Conservation (phyloP, 1,284 basidiomycete species). For the Microbotryum scabiosae region DNA sequence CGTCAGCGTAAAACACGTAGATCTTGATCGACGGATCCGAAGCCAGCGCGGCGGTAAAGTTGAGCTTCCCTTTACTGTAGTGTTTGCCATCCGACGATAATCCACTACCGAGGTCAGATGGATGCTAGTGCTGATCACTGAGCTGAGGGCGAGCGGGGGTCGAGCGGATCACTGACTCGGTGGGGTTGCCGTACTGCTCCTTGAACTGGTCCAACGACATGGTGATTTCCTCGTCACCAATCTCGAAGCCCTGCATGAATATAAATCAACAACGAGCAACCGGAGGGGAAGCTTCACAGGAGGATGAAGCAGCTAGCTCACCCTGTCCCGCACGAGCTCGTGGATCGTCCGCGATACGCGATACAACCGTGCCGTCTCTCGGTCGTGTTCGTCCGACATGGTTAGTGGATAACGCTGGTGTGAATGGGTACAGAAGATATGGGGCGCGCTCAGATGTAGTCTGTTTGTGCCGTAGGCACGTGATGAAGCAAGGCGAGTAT, state of each 20-base stretch:
- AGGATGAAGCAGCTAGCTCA: constrained; percentile 35
- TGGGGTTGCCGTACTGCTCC: constrained; percentile 48
- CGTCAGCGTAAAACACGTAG: constrained; percentile 88
- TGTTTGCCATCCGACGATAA: no score
- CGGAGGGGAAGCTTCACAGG: no score
- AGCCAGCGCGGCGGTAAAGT: constrained; percentile 48
- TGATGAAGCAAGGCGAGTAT: no score
- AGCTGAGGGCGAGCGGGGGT: neutral
- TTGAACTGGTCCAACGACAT: constrained; percentile 73
- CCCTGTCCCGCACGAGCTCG: constrained; percentile 86
- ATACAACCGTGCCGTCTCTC: constrained; percentile 64
- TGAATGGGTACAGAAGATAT: no score
- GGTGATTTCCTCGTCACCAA: constrained; percentile 81
- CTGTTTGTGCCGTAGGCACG: no score
- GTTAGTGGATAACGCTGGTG: no score
- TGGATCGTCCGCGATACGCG: constrained; percentile 94
- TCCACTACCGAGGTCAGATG: neutral
- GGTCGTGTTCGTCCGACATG: constrained; percentile 38
- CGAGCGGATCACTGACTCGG: constrained; percentile 36
- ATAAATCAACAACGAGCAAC: neutral
- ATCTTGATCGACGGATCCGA: constrained; percentile 66
- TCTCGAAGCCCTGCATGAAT: constrained; percentile 38
- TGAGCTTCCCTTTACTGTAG: constrained; percentile 70
- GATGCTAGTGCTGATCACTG: neutral
- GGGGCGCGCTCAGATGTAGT: no score